phyloP scores from a whole-genome alignment of 257 asterid genomes.

The Solanum phureja region DNA sequence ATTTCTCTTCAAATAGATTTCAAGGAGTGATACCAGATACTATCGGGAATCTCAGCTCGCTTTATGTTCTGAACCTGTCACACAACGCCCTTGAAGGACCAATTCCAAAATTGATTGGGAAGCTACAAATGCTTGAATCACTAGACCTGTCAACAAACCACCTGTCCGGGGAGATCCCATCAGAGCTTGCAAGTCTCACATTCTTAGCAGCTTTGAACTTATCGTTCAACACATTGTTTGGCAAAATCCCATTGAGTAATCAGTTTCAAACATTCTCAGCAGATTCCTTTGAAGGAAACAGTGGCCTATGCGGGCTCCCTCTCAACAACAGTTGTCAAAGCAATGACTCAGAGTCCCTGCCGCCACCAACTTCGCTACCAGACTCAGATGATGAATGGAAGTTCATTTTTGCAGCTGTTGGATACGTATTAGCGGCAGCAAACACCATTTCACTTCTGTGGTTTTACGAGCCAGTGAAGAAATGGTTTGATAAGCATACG shows the following conservation, averaged over 20 bases:
- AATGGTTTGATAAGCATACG: conserved; percentile 8
- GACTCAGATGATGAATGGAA: neutral
- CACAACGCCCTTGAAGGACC: conserved; percentile 21
- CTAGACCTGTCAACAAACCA: conserved; percentile 31
- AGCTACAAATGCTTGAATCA: conserved; percentile 16
- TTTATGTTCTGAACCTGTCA: conserved; percentile 33
- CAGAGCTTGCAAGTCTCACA: conserved; percentile 24
- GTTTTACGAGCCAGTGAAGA: conserved; percentile 39
- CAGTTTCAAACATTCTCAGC: conserved; percentile 33
- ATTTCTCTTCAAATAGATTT: conserved; percentile 1
- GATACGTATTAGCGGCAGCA: conserved; percentile 49
- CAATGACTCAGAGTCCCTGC: neutral
- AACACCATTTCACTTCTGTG: conserved; percentile 36
- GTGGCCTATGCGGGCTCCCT: conserved; percentile 41
- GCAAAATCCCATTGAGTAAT: conserved; percentile 31
- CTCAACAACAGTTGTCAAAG: conserved; percentile 13
- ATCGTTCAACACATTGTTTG: conserved; percentile 30
- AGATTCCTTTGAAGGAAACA: conserved; percentile 33
- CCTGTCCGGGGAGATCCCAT: conserved; percentile 36
- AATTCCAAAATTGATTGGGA: conserved; percentile 22
- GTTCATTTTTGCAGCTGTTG: conserved; percentile 42
- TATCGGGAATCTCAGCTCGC: conserved; percentile 19
- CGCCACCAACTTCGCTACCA: neutral
- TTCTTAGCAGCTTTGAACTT: conserved; percentile 40
- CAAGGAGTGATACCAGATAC: conserved; percentile 20